Evolutionary conservation across 345 rosid species (phyloP).

Genomic region (Jatropha curcas): DNA sequence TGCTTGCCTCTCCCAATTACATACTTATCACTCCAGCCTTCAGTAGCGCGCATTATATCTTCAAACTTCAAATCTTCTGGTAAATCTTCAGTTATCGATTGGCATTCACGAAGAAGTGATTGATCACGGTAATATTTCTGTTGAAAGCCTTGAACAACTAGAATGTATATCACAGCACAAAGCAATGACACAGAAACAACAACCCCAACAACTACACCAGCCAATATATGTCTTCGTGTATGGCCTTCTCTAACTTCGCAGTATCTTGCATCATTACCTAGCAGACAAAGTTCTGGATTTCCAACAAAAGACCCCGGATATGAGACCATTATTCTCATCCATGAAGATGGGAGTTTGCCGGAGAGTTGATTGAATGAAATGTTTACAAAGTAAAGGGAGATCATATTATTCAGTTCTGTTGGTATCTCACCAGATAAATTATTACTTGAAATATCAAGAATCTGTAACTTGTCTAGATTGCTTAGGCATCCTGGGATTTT

Average conservation of each 20-base stretch:
- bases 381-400: slow-evolving; percentile 34
- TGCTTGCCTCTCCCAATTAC: slow-evolving; percentile 48
- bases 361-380: slow-evolving; percentile 40
- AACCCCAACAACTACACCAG: slow-evolving; percentile 26
- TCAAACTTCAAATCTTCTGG: slow-evolving; percentile 35
- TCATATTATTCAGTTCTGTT: slow-evolving; percentile 34
- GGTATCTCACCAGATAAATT: slow-evolving; percentile 34
- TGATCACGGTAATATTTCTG: slow-evolving; percentile 17
- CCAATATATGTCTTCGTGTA: slow-evolving; percentile 18
- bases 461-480: slow-evolving; percentile 33
- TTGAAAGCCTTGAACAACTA: slow-evolving; percentile 18
- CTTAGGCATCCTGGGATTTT: slow-evolving; percentile 40
- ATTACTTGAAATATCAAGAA: slow-evolving; percentile 47
- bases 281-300: slow-evolving; percentile 34
- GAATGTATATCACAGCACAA: slow-evolving; percentile 24
- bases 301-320: slow-evolving; percentile 38
- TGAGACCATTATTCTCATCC: slow-evolving; percentile 31
- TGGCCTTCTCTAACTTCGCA: slow-evolving; percentile 18
- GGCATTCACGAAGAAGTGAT: slow-evolving; percentile 27
- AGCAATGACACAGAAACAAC: slow-evolving; percentile 31
- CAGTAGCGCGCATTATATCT: slow-evolving; percentile 40
- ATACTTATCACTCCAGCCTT: slow-evolving; percentile 35
- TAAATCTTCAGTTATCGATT: slow-evolving; percentile 27
- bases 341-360: slow-evolving; percentile 31
- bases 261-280: slow-evolving; percentile 15